Evolutionary conservation across 371 early-diverging fungal genomes (phyloP).

Genomic region (Rhizopus arrhizus): DNA sequence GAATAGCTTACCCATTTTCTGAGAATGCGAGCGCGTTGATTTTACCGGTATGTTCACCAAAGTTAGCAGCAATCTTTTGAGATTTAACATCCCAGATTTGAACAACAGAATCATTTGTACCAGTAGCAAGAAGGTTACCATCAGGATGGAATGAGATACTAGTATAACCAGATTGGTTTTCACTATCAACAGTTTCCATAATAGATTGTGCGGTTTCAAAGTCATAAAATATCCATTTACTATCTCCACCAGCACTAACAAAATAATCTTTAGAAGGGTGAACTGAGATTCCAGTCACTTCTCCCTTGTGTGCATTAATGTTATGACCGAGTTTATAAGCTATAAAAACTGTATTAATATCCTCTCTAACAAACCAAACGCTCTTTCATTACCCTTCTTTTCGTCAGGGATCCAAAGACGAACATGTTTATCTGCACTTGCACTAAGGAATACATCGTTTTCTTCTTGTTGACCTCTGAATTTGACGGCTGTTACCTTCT

Average conservation of each 20-base stretch:
- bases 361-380: no score
- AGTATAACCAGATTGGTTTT: slow-evolving; percentile 54
- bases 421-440: slow-evolving; percentile 82
- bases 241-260: slow-evolving; percentile 74
- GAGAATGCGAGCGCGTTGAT: slow-evolving; percentile 79
- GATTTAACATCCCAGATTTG: slow-evolving; percentile 88
- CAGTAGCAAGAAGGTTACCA: slow-evolving; percentile 85
- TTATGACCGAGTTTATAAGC: slow-evolving; percentile 63
- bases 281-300: slow-evolving; percentile 71
- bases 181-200: slow-evolving; percentile 48
- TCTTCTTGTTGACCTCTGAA: slow-evolving; percentile 62
- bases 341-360: background rate
- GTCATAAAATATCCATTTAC: slow-evolving; percentile 82
- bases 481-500: slow-evolving; percentile 72
- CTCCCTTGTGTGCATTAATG: slow-evolving; percentile 68
- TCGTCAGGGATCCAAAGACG: slow-evolving; percentile 70
- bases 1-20: slow-evolving; percentile 71
- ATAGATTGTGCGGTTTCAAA: slow-evolving; percentile 68
- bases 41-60: slow-evolving; percentile 74
- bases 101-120: slow-evolving; percentile 72
- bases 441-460: slow-evolving; percentile 67
- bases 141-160: slow-evolving; percentile 89
- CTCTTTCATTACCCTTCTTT: slow-evolving; percentile 12
- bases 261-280: slow-evolving; percentile 83
- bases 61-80: slow-evolving; percentile 71